Evolutionary conservation across 257 asterid genomes (phyloP), one percentile per base, ranked within the genome.

Genomic region (Perilla frutescens): DNA sequence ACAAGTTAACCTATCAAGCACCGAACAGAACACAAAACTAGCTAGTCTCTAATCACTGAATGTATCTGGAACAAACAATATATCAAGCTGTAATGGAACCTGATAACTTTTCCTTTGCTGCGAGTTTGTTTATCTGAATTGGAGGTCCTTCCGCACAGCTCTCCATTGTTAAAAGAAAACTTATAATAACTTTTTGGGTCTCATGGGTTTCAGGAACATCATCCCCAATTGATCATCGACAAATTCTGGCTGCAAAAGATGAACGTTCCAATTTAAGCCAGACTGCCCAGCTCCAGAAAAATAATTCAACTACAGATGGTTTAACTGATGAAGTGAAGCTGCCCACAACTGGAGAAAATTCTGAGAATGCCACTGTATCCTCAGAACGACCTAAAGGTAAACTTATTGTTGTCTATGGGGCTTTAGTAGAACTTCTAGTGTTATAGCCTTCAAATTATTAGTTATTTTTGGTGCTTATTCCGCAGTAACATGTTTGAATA

Each of bases 311-410:
- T 15, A 54, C 67, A 68, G 80, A 82, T 66, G 72, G 68, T 40
- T 68, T 8, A 59, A 63, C 74, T 50, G 70, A 66, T 80, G 82
- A 84, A 79, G 81, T 34, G 62, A 82, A 79, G 82, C 79, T 70
- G 51, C 79, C 82, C 59, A 65, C 69, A 7, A 62, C 32, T 49
- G 84, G 70, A 74, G 84, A 68, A 40, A 83, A 54, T 64, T 81
- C 82, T 71, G 91, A 87, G 78, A 90, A 79, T 31, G 70, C 85
- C 62, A 56, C 81, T 60, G 66, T 77, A 67, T 74, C 86, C 64
- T 82, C 84, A 40, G 70, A 81, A 68, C 86, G 98, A 82, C 90
- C 89, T 73, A 90, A 87, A 92, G 96, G 97, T 92, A 43, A 15
- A 45, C 51, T 65, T 47, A 58, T 36, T 48, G 8, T 37, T 29